Evolutionary conservation across 225 moss, liverwort and hornwort genomes (phyloP), one percentile per base, ranked within the genome.

Genomic region (Takakia lepidozioides): DNA sequence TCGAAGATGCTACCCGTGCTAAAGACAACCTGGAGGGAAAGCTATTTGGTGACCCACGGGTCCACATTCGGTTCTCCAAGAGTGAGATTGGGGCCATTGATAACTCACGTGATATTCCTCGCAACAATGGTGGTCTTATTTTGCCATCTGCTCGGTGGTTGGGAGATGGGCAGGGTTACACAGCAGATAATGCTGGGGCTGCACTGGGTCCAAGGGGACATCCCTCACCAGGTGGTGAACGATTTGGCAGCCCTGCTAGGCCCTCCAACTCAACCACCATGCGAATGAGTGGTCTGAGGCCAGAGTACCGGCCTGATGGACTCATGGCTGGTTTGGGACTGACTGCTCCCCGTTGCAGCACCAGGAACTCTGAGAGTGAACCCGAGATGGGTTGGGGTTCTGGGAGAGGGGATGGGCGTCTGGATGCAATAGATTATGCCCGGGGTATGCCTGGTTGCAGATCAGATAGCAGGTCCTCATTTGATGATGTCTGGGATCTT

Each of bases 1-100:
- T 69, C 1, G 69, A 63, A 25, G 81, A 81, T 3, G 81, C 81
- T 3, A 60, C 42, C 0, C 68, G 69, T 8, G 81, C 81, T 0
- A 81, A 81, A 63, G 65, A 54, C 21, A 68, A 65, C 25, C 55
- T 81, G 1, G 81, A 81, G 21, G 81, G 81, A 10, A 81, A 75
- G 27, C 51, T 81, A 13, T 81, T 81, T 51, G 72, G 75, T 18
- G 81, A 81, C 62, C 81, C 81, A 34, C 65, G 81, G 4, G 75
- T 81, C n/a, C 81, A 75, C 49, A 75, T 81, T 29, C 71, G 75
- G 15, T 81, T 71, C 46, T 81, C 81, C 1, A 81, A 81, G 29
- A 81, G 81, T 29, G 75, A 81, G 48, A 66, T 81, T 25, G 81
- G 75, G 36, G 75, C 75, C 3, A 62, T 75, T 0, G 72, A 75